phyloP scores from a whole-genome alignment of 1,284 basidiomycete genomes.

The Ceratobasidium sp. region DNA sequence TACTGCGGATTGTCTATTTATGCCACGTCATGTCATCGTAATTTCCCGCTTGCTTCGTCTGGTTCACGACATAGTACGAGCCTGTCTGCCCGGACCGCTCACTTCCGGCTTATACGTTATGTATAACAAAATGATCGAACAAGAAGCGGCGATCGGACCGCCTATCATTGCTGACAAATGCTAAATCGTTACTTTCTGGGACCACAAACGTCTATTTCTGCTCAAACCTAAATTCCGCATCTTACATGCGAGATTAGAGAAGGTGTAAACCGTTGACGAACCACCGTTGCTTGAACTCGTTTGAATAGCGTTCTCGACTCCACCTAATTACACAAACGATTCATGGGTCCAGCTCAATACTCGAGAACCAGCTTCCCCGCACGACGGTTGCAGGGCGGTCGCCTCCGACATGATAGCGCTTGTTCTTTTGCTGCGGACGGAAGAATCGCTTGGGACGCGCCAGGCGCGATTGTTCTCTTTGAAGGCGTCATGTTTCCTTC shows the following conservation, averaged over 20 bases:
- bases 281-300: no score
- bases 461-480: slow-evolving; percentile 1
- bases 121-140: neutral
- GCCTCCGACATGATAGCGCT: neutral
- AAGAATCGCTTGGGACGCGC: neutral
- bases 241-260: no score
- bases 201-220: no score
- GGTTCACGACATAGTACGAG: neutral
- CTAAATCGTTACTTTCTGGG: neutral
- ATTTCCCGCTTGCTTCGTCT: neutral
- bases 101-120: neutral
- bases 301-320: no score
- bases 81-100: neutral
- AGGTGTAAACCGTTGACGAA: no score
- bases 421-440: slow-evolving; percentile 37
- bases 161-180: neutral
- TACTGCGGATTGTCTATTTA: slow-evolving; percentile 19
- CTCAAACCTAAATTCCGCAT: no score
- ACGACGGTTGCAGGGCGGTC: neutral
- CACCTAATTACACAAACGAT: no score
- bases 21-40: slow-evolving; percentile 3
- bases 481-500: neutral
- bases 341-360: no score
- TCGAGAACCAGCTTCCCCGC: slow-evolving; percentile 2
- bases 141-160: neutral